Base-by-base conservation (phyloP, 2,329 filamentous ascomycete genomes). In the Lachnellula subtilissima region DNA sequence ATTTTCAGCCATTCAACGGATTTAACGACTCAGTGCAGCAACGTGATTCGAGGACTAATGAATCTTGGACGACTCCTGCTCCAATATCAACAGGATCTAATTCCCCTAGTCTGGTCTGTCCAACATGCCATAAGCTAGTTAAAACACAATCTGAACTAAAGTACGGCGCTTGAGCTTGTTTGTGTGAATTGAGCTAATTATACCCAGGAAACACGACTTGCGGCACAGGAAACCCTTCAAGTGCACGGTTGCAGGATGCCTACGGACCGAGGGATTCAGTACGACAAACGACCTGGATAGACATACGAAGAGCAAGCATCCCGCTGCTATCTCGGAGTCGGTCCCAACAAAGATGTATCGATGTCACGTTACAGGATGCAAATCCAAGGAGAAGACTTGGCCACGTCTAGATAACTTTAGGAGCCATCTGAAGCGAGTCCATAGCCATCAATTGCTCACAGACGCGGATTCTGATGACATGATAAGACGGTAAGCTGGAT, bases 321-420 rank as follows among this genome's bases (percentile, higher is more conserved):
- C 71, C 2, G 65, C 74, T 72, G 23, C 73, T 78, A 51, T 73
- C 64, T 40, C 74, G 71, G 56, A 69, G 65, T 25, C 75, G 1
- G 77, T 77, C 8, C 74, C 73, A 0, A 76, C 74, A 46, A 79
- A 79, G 57, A 76, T 76, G 40, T 89, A 80, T 61, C 79, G 77
- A 54, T 94, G 89, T 67, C 77, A 76, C 50, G 73, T 81, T 5
- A 71, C 72, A 6, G 65, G 73, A 22, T 91, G 87, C 65, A 76
- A 73, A 23, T 80, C 75, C 23, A 85, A 77, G 59, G 75, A 75
- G 1, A 96, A 95, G 69, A 74, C 79, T 37, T 96, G 89, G 89
- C 87, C 88, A 0, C 82, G 92, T 22, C 76, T 86, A 50, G 92
- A 97, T 71, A 97, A 97, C 67, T 96, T 96, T 70, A 86, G 86